Base-by-base conservation (phyloP, 1,139 yeast genomes). In the Hansenula anomala region DNA sequence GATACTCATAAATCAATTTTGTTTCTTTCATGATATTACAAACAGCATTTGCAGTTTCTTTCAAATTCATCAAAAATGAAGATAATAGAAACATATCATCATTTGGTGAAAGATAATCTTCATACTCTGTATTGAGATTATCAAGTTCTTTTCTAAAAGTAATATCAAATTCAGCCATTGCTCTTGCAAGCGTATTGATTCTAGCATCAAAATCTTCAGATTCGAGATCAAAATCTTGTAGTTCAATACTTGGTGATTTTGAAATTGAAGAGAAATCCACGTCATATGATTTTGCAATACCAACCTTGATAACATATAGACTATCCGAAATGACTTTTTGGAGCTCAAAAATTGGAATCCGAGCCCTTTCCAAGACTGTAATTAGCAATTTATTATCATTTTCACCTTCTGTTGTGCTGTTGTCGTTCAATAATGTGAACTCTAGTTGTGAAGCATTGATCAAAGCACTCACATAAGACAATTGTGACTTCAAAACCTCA, bases 81-180 rank as follows among this genome's bases (percentile, higher is more conserved):
- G 78, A 70, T 9, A 73, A 42, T 20, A 73, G 48, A 44, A 73
- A 73, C 58, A 69, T 63, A 46, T 72, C 75, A 42, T 71, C 77
- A 38, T 68, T 61, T 9, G 77, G 75, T 34, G 66, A 56, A 4
- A 71, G 48, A 26, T 62, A 45, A 34, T 56, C 56, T 11, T 49
- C 47, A 26, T 45, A 39, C 15, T 48, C 48, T 1, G 48, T 28
- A 30, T 55, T 48, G n/a, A 58, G 30, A 12, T 42, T 44, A 13
- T 56, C 44, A 30, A 66, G 41, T 35, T 64, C 66, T 23, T 54
- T 51, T 39, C 61, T 55, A 36, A 60, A 58, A 13, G 52, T 47
- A 6, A 49, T 28, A 32, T 65, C 70, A 42, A 66, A 66, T 2
- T 53, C 46, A 2, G 59, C 51, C 39, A 67, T 53, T 1, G 67